A percentile compares a stretch with the other conserved stretches of the same genome.
phyloP scores from a whole-genome alignment of 2,329 filamentous ascomycete species.

The Aspergillus amoenus region DNA sequence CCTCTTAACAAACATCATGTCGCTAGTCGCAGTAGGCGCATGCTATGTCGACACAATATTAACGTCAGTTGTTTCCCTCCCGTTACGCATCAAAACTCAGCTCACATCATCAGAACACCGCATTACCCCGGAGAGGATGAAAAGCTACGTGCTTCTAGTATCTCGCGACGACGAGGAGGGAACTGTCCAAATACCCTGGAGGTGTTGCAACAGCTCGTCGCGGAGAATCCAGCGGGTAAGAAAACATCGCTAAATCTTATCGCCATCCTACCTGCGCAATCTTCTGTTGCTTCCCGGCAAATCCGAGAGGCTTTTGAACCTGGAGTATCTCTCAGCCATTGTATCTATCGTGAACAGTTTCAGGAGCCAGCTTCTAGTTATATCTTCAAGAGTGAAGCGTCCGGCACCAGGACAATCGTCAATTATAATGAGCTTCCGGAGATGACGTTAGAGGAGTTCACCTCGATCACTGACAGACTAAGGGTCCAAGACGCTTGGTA shows the following conservation, averaged over 20 bases:
- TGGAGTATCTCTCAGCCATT: conserved; percentile 52
- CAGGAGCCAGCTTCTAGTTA: conserved; percentile 65
- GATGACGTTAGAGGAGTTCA: conserved; percentile 65
- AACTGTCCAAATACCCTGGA: conserved; percentile 72
- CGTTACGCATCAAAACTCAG: background rate
- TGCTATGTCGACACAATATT: conserved; percentile 72
- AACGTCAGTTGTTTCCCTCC: conserved; percentile 46
- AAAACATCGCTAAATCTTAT: conserved; percentile 38
- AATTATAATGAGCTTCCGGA: conserved; percentile 68
- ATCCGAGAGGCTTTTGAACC: conserved; percentile 57
- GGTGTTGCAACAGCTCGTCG: conserved; percentile 65
- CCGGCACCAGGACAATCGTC: conserved; percentile 66
- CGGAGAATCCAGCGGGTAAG: conserved; percentile 7
- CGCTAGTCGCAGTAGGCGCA: conserved; percentile 64
- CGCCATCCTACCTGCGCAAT: conserved; percentile 53
- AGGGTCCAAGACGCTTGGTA: conserved; percentile 54
- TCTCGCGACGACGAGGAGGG: conserved; percentile 65
- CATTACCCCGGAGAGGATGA: conserved; percentile 69
- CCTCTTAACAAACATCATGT: conserved; percentile 35
- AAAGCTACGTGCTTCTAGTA: conserved; percentile 65
- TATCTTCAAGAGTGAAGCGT: conserved; percentile 62
- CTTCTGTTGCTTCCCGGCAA: conserved; percentile 52
- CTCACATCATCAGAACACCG: conserved; percentile 32
- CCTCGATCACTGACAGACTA: conserved; percentile 42
- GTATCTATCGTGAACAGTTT: conserved; percentile 59